A percentile compares a stretch with the other conserved stretches of the same genome.
These are phyloP conservation scores for Chaetomium sp. DNA, from an alignment of 2,329 filamentous ascomycete genomes.

Conservation along the genomic window DNA sequence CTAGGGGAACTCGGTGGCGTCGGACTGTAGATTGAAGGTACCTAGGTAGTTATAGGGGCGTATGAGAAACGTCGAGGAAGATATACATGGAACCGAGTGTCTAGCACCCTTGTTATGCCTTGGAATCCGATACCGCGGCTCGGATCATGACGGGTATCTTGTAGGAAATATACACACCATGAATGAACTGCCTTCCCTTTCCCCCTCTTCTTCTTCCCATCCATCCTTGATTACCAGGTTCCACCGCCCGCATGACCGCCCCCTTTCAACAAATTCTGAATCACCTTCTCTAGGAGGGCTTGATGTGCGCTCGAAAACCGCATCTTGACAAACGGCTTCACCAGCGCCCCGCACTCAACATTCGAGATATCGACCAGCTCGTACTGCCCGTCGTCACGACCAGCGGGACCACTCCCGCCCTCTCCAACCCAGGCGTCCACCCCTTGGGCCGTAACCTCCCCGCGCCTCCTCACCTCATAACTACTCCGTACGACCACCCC, in stretches of 20 bases:
- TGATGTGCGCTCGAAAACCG: slow-evolving; percentile 28
- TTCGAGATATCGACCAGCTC: slow-evolving; percentile 31
- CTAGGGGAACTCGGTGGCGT: too few species aligned
- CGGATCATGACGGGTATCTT: slow-evolving; percentile 1
- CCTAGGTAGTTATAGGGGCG: too few species aligned
- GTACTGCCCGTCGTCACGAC: slow-evolving; percentile 21
- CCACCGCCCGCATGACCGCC: not conserved
- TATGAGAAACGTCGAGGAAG: too few species aligned
- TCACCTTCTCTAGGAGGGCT: slow-evolving; percentile 29
- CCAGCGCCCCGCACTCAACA: slow-evolving; percentile 29
- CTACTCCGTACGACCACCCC: slow-evolving; percentile 39
- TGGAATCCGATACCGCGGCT: not conserved
- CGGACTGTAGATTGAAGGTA: too few species aligned
- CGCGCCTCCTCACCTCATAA: slow-evolving; percentile 28
- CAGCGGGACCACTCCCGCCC: slow-evolving; percentile 4
- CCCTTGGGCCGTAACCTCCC: slow-evolving; percentile 12
- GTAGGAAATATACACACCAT: not conserved
- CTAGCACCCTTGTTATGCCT: too few species aligned
- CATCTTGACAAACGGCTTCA: slow-evolving; percentile 31
- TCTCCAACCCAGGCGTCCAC: not conserved
- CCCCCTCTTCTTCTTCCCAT: too few species aligned
- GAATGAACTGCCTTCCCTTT: too few species aligned
- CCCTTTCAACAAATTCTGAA: slow-evolving; percentile 19
- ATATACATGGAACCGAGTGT: too few species aligned
- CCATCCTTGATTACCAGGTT: too few species aligned